These are phyloP conservation scores for Solanum chilense DNA, from an alignment of 257 asterid species.

Conservation along the genomic window DNA sequence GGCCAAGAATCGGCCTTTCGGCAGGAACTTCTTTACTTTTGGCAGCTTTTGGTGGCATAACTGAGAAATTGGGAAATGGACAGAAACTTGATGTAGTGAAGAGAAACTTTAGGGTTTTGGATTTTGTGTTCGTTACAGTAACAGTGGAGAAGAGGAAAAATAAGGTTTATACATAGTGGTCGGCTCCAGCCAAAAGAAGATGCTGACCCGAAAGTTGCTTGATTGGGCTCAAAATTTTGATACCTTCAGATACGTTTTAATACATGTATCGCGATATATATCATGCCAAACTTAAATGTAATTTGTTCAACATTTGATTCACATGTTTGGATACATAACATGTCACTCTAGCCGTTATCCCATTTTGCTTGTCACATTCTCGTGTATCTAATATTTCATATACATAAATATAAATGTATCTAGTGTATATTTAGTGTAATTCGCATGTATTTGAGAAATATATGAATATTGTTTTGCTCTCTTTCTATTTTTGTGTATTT, in stretches of 20 bases:
- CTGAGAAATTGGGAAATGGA: neutral
- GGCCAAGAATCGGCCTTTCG: slow-evolving; percentile 87
- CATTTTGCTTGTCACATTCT: no score
- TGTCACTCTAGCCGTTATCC: no score
- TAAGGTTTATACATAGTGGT: neutral
- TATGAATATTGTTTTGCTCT: no score
- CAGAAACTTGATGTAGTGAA: neutral
- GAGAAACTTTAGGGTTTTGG: neutral
- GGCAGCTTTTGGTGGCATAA: slow-evolving; percentile 93
- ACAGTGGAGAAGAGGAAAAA: neutral
- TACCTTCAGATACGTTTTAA: no score
- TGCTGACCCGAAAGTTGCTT: neutral
- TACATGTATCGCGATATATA: no score
- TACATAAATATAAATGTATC: no score
- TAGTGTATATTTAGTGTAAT: no score
- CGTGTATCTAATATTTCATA: no score
- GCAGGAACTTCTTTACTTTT: slow-evolving; percentile 79
- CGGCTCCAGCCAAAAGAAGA: neutral
- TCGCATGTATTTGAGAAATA: no score
- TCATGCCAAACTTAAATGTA: no score
- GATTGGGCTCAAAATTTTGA: neutral
- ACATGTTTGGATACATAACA: no score
- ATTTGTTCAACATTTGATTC: no score
- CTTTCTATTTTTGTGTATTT: neutral
- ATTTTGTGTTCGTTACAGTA: neutral